Percentiles rank a stretch among this genome's conserved stretches.
phyloP scores from a whole-genome alignment of 2,329 filamentous ascomycete species.

The Pseudogymnoascus verrucosus region DNA sequence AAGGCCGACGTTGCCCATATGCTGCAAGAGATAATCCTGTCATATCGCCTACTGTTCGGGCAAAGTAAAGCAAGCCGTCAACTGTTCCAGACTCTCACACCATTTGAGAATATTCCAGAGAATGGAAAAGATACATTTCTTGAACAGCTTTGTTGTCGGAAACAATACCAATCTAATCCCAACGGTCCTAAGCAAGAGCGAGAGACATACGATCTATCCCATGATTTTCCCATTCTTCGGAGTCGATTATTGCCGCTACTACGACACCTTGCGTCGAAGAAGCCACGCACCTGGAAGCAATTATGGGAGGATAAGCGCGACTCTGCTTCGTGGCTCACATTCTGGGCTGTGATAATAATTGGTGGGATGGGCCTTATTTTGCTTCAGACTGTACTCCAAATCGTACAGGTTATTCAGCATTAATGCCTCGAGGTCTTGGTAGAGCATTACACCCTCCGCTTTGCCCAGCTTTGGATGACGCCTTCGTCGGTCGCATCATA shows the following conservation, averaged over 20 bases:
- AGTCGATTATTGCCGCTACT: not conserved
- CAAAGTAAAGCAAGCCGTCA: conserved; percentile 16
- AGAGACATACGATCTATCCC: conserved; percentile 4
- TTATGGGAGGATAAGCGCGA: conserved; percentile 21
- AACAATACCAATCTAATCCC: not conserved
- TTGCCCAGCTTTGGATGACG: conserved; percentile 43
- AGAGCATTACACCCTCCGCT: conserved; percentile 24
- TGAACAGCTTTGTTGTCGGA: not conserved
- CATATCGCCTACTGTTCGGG: conserved; percentile 21
- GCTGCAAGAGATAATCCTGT: conserved; percentile 18
- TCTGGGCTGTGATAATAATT: conserved; percentile 20
- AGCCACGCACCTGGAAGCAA: conserved; percentile 9
- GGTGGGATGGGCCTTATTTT: conserved; percentile 18
- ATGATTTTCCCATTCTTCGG: conserved; percentile 4
- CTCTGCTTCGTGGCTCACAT: conserved; percentile 21
- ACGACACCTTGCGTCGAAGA: not conserved
- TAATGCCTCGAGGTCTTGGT: no score
- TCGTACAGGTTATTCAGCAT: conserved; percentile 16
- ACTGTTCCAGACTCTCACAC: conserved; percentile 16
- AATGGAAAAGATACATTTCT: conserved; percentile 4
- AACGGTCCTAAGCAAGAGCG: not conserved
- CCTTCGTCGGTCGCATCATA: conserved; percentile 48
- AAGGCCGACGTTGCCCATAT: conserved; percentile 17
- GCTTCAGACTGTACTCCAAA: conserved; percentile 20
- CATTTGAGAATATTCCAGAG: conserved; percentile 8